phyloP scores from a whole-genome alignment of 306 rosid genomes.

The Morella rubra region DNA sequence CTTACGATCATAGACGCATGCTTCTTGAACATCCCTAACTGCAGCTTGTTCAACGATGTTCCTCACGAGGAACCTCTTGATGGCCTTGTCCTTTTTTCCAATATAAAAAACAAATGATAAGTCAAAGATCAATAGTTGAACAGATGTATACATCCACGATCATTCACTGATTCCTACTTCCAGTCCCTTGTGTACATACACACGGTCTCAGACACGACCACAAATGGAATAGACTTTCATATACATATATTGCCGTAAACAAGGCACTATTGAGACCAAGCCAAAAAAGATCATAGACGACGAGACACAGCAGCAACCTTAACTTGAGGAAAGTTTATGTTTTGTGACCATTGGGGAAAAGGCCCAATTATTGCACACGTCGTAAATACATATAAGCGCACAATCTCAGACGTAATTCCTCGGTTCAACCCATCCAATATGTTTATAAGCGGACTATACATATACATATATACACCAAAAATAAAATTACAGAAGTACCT shows the following conservation, averaged over 20 bases:
- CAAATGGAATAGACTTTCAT: too few relatives aligned
- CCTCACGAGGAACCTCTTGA: slow-evolving; percentile 83
- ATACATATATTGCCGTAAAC: background rate
- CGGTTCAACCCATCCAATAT: background rate
- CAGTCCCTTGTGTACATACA: background rate
- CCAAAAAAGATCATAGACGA: background rate
- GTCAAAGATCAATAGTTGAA: background rate
- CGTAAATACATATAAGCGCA: background rate
- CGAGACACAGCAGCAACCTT: background rate
- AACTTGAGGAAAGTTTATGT: background rate
- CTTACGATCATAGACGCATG: slow-evolving; percentile 86
- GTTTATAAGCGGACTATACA: background rate
- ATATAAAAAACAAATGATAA: background rate
- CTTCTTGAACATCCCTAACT: slow-evolving; percentile 95
- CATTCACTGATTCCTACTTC: background rate
- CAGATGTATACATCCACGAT: background rate
- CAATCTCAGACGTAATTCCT: background rate
- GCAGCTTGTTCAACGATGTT: slow-evolving; percentile 99
- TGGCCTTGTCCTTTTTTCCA: slow-evolving; percentile 67
- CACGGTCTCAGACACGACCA: background rate
- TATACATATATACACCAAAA: background rate
- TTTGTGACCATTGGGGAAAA: background rate
- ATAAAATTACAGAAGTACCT: slow-evolving; percentile 38
- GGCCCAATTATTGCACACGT: background rate
- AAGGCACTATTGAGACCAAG: background rate